Conservation (phyloP, 345 rosid genomes). For the Salix viminalis region DNA sequence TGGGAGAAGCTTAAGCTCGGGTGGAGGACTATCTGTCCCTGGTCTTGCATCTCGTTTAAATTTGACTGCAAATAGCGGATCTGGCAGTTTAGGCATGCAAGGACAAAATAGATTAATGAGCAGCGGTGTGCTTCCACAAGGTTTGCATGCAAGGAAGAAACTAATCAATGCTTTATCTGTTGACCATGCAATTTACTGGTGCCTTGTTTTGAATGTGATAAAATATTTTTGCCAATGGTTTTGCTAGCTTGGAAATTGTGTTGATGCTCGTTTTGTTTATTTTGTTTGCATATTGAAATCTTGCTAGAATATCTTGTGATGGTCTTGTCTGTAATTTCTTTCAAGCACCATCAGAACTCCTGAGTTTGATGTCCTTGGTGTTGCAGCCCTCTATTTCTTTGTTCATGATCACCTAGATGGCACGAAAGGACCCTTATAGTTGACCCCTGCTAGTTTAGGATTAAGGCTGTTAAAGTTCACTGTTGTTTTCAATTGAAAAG, state of each 20-base stretch:
- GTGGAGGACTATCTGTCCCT: slow-evolving; percentile 82
- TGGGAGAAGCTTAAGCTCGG: slow-evolving; percentile 79
- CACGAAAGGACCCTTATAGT: background rate
- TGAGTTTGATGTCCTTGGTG: background rate
- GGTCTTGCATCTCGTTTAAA: slow-evolving; percentile 82
- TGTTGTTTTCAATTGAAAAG: background rate
- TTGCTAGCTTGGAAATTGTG: background rate
- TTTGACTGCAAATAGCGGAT: slow-evolving; percentile 68
- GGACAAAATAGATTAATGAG: slow-evolving; percentile 88
- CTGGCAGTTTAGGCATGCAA: slow-evolving; percentile 74
- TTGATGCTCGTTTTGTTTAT: background rate
- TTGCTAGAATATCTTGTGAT: background rate
- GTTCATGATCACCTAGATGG: background rate
- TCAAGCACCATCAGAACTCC: background rate
- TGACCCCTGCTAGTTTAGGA: background rate
- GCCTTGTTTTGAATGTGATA: background rate
- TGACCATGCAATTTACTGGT: background rate
- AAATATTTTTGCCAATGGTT: background rate
- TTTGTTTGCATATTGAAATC: background rate
- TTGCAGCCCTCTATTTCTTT: background rate
- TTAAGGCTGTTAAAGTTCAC: background rate
- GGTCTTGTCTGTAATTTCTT: background rate
- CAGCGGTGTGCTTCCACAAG: slow-evolving; percentile 84
- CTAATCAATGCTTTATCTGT: background rate
- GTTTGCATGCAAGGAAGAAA: slow-evolving; percentile 29